Evolutionary conservation across 768 basidiomycete species (phyloP), one percentile per base, ranked within the genome.

Genomic region (Lanmaoa pseudosensibilis): DNA sequence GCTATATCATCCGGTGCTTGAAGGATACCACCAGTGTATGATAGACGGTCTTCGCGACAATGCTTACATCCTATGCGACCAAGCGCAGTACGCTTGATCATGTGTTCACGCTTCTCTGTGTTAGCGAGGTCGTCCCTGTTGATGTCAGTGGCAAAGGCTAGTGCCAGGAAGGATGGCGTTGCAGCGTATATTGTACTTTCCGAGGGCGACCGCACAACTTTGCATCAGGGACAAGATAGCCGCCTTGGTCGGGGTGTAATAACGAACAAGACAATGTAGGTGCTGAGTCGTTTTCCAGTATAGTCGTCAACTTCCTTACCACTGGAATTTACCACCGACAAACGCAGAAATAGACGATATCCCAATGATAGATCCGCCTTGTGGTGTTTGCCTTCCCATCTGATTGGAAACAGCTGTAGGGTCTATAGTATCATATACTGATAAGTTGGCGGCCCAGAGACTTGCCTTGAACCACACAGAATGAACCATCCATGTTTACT

Each of bases 401-500:
- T 87, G 43, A 44, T 18, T 44, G 25, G 15, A 23, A 3, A 85
- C 83, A 16, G 86, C 87, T 83, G 47, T 27, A 13, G n/a, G 15
- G 16, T 7, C 2, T 13, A n/a, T 27, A 50, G 37, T 21, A 38
- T 27, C 12, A 27, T 37, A 46, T 16, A 27, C 27, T 25, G 25
- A 44, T 44, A 11, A 40, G 19, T 16, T 21, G 11, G 39, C 12
- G 18, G 19, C 21, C 50, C 55, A 52, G 16, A 23, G 30, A 54
- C 56, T 53, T 51, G 81, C 85, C 83, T 79, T 87, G 84, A 0
- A 81, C 80, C 21, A 86, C 75, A 67, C 83, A 90, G 74, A 90
- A 90, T 0, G 86, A 82, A 2, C 88, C 88, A 65, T 90, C 86
- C 25, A 91, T 77, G 65, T 91, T 90, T 49, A 90, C 80, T 55